phyloP scores from a whole-genome alignment of 345 rosid genomes.

The Odontarrhena argentea region DNA sequence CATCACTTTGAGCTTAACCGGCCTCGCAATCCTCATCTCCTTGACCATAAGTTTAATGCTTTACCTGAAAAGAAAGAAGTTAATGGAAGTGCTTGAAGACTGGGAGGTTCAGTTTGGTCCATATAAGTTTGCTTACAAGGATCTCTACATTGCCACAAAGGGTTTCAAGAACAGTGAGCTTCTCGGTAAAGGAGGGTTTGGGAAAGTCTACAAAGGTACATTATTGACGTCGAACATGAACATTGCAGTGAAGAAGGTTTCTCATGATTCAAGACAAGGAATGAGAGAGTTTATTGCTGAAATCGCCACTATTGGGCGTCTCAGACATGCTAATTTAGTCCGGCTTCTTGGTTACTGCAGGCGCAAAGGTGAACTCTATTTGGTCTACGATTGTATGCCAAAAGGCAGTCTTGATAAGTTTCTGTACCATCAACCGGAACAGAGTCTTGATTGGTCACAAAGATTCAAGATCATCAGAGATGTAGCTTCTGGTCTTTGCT shows the following conservation, averaged over 20 bases:
- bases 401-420: conserved; percentile 47
- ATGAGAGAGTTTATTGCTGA: conserved; percentile 56
- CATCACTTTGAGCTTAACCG: conserved; percentile 23
- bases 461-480: conserved; percentile 44
- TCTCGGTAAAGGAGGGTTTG: conserved; percentile 53
- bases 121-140: conserved; percentile 45
- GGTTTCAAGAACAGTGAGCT: conserved; percentile 54
- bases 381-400: conserved; percentile 53
- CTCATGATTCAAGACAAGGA: conserved; percentile 49
- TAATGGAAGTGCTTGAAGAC: conserved; percentile 44
- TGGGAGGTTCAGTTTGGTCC: conserved; percentile 55
- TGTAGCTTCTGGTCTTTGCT: conserved; percentile 46
- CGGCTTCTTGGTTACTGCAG: conserved; percentile 51
- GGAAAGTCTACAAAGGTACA: conserved; percentile 51
- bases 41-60: conserved; percentile 16
- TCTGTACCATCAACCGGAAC: conserved; percentile 27
- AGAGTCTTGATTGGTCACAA: conserved; percentile 47
- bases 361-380: conserved; percentile 39
- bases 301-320: conserved; percentile 46
- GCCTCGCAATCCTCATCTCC: conserved; percentile 19
- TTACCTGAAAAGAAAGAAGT: conserved; percentile 38
- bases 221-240: conserved; percentile 33
- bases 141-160: conserved; percentile 43
- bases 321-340: conserved; percentile 51
- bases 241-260: conserved; percentile 53